Evolutionary conservation across 768 basidiomycete genomes (phyloP), one percentile per base, ranked within the genome.

Genomic region (Leccinellum luteum): DNA sequence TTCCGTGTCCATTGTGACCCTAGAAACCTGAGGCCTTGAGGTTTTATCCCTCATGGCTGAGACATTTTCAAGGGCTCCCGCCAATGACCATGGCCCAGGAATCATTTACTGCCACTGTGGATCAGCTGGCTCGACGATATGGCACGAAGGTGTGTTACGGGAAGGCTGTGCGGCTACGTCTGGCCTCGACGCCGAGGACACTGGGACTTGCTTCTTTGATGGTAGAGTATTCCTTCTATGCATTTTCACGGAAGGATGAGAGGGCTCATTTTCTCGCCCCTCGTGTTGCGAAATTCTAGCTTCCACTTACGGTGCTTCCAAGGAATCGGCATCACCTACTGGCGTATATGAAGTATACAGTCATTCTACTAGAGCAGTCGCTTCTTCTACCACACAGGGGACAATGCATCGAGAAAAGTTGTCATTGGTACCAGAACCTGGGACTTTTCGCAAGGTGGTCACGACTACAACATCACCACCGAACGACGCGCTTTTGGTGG

Each of bases 121-220:
- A 25, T 32, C 43, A 9, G 14, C 32, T 31, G 31, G 34, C n/a
- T 12, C 13, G 6, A 3, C 13, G 19, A 15, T 14, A 28, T 43
- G 8, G 27, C 28, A 44, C 0, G 58, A 57, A 15, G 51, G 35
- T 13, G 47, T 52, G 12, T 27, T 38, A 1, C 14, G 32, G 25
- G 51, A 60, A 32, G 51, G 35, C 19, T n/a, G 32, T 6, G 7
- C 15, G 49, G 49, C 56, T 19, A 59, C 41, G 14, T 35, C 51
- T 21, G 57, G 51, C 31, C 57, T 50, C 13, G 19, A 49, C 17
- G 7, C 31, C 4, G 31, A 58, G 17, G 52, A 35, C 25, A 28
- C n/a, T 10, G 4, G 14, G 23, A 53, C 23, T 21, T 60, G 44
- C 47, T 53, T 59, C 38, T 58, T 59, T 34, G 44, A 45, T 10